A percentile compares a stretch with the other conserved stretches of the same genome.
Evolutionary conservation across 371 early-diverging fungal genomes (phyloP).

Genomic region (Lichtheimia ornata): DNA sequence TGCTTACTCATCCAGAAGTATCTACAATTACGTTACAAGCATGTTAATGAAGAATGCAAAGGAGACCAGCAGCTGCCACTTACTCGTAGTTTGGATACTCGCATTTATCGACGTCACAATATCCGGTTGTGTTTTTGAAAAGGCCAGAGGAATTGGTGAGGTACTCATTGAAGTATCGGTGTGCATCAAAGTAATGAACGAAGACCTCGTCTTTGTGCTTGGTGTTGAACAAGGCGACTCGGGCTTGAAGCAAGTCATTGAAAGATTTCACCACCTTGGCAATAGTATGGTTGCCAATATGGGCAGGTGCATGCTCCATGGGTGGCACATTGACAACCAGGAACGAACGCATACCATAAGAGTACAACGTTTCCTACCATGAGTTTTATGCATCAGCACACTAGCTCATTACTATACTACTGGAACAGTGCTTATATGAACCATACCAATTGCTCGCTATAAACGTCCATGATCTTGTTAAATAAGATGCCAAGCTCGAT

Average conservation of each 20-base stretch:
- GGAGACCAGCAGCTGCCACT: not conserved
- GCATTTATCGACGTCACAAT: not conserved
- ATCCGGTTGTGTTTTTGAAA: constrained; percentile 9
- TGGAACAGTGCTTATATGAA: not conserved
- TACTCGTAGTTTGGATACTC: constrained; percentile 12
- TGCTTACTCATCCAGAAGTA: constrained; percentile 23
- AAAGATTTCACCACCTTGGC: not conserved
- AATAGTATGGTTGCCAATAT: not conserved
- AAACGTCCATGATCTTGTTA: constrained; percentile 7
- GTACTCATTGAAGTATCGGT: constrained; percentile 11
- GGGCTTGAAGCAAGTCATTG: constrained; percentile 5
- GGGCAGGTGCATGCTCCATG: constrained; percentile 13
- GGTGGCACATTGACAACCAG: constrained; percentile 18
- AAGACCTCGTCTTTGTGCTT: constrained; percentile 1
- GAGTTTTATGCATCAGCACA: not conserved
- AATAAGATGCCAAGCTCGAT: constrained; percentile 2
- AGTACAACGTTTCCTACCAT: constrained; percentile 6
- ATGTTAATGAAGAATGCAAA: not conserved
- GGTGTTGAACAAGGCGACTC: not conserved
- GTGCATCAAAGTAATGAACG: constrained; percentile 13
- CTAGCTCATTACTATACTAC: not conserved
- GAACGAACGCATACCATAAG: constrained; percentile 10
- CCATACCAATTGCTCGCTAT: constrained; percentile 7
- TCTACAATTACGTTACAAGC: not conserved
- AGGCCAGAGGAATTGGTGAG: not conserved